Conservation (phyloP, 2,329 filamentous ascomycete species). For the Cladosporium sp. region DNA sequence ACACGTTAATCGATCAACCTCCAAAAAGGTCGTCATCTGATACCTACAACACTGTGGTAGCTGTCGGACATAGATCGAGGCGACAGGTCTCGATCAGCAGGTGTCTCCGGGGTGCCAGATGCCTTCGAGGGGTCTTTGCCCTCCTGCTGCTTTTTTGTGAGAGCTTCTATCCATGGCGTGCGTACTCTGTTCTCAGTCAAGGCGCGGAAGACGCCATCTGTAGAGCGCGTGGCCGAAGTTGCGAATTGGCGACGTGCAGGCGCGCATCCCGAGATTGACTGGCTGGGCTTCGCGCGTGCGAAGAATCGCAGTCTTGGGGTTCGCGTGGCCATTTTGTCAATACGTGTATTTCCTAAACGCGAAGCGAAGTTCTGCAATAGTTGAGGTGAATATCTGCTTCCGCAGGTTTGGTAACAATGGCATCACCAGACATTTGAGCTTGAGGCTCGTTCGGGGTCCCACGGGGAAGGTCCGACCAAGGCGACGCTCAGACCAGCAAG, state of each 20-base stretch:
- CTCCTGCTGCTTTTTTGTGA: slow-evolving; percentile 52
- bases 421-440: neutral
- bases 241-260: slow-evolving; percentile 22
- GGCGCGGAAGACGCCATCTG: slow-evolving; percentile 62
- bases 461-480: slow-evolving; percentile 10
- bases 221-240: slow-evolving; percentile 32
- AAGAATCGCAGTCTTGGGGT: slow-evolving; percentile 5
- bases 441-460: neutral
- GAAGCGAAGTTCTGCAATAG: neutral
- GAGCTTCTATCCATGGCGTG: slow-evolving; percentile 69
- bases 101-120: slow-evolving; percentile 38
- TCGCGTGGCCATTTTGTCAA: neutral
- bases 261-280: neutral
- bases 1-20: neutral
- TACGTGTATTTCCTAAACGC: neutral
- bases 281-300: slow-evolving; percentile 1
- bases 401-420: neutral
- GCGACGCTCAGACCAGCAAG: slow-evolving; percentile 5
- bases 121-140: slow-evolving; percentile 35
- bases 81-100: slow-evolving; percentile 55
- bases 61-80: slow-evolving; percentile 72
- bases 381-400: neutral
- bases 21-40: neutral
- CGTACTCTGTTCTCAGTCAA: slow-evolving; percentile 61
- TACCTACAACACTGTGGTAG: slow-evolving; percentile 64